phyloP scores from a whole-genome alignment of 192 early-diverging fungal species.

The Coemansia sp. region DNA sequence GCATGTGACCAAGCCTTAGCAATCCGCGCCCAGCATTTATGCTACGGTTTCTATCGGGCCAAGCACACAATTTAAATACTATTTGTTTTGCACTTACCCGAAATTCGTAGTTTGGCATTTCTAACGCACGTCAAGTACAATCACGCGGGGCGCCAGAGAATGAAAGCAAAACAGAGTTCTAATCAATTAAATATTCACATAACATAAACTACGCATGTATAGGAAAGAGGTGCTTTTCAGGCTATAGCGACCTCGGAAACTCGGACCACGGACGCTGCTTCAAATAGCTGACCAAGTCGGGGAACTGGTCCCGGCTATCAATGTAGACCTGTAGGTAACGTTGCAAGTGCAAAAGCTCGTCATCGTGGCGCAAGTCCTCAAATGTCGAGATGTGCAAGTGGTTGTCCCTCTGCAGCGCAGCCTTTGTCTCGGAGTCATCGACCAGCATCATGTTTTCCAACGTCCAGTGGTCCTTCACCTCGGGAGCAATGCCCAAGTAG shows the following conservation, averaged over 20 bases:
- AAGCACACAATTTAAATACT: too few relatives aligned
- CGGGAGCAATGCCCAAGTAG: conserved; percentile 13
- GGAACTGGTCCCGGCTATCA: conserved; percentile 3
- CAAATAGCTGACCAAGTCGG: conserved; percentile 22
- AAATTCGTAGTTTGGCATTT: too few relatives aligned
- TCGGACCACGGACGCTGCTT: conserved; percentile 22
- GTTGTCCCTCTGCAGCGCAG: conserved; percentile 30
- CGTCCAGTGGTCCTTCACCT: conserved; percentile 23
- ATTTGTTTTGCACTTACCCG: too few relatives aligned
- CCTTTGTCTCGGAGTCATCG: conserved; percentile 45
- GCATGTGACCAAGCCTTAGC: too few relatives aligned
- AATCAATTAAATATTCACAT: too few relatives aligned
- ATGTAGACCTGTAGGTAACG: conserved; percentile 21
- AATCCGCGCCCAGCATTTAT: too few relatives aligned
- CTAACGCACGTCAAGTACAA: too few relatives aligned
- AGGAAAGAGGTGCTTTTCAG: background rate
- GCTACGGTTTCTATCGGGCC: too few relatives aligned
- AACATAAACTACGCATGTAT: too few relatives aligned
- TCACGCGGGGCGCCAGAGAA: too few relatives aligned
- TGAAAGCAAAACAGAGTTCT: too few relatives aligned
- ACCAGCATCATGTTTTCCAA: conserved; percentile 36
- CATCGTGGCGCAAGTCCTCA: conserved; percentile 4
- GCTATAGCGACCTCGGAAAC: background rate
- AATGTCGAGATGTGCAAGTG: conserved; percentile 37
- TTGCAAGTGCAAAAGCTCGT: conserved; percentile 20